A percentile compares a stretch with the other conserved stretches of the same genome.
These are phyloP conservation scores for Podospora pseudopauciseta DNA, from an alignment of 495 filamentous ascomycete species.

Conservation along the genomic window DNA sequence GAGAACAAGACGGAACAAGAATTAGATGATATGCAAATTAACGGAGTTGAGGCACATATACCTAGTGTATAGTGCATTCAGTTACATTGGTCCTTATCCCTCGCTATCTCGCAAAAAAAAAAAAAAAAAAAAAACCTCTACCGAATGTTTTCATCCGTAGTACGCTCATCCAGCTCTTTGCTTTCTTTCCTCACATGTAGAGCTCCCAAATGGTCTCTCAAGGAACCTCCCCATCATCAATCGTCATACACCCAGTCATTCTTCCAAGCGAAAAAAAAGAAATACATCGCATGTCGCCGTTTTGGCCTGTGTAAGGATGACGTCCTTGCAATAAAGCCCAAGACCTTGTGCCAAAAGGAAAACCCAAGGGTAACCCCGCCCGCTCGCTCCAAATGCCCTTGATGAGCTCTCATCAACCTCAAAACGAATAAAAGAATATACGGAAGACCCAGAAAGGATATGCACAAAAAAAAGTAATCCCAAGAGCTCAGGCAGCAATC, in stretches of 20 bases:
- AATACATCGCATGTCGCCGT: neutral
- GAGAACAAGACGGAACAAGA: neutral
- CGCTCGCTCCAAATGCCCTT: neutral
- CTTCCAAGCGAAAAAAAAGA: neutral
- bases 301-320: neutral
- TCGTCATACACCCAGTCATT: neutral
- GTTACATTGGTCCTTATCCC: constrained; percentile 1
- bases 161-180: neutral
- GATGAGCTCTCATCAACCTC: neutral
- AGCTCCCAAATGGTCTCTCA: neutral
- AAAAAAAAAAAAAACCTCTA: neutral
- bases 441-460: constrained; percentile 2
- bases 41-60: constrained; percentile 12
- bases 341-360: neutral
- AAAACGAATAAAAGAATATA: constrained; percentile 7
- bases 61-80: constrained; percentile 10
- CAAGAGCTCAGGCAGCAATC: neutral
- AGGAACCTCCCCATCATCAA: neutral
- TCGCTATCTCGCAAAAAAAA: neutral
- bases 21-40: constrained; percentile 3
- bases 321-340: neutral
- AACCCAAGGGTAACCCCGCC: neutral
- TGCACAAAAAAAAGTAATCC: constrained; percentile 1
- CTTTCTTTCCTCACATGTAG: neutral
- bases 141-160: neutral